Evolutionary conservation across 1,284 basidiomycete species (phyloP).

Genomic region (Rhizoctonia solani): DNA sequence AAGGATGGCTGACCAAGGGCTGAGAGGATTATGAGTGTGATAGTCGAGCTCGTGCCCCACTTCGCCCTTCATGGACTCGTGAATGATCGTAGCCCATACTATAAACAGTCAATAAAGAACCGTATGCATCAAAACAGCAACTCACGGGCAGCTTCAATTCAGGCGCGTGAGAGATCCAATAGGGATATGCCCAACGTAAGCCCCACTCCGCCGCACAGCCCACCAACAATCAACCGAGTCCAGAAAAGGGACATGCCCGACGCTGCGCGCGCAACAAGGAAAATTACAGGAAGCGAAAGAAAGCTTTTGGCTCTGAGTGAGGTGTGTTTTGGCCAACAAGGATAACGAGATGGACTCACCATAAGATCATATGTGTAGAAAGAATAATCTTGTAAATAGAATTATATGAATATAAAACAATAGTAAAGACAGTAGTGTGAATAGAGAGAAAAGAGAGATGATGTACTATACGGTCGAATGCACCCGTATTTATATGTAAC

Average conservation of each 20-base stretch:
- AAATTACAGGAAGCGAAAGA: conserved; percentile 1
- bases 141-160: conserved; percentile 28
- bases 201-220: conserved; percentile 17
- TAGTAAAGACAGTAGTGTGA: no score
- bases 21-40: conserved; percentile 22
- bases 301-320: conserved; percentile 3
- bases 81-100: conserved; percentile 29
- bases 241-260: conserved; percentile 24
- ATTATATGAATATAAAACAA: no score
- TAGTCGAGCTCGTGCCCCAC: conserved; percentile 21
- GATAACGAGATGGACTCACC: not conserved
- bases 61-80: conserved; percentile 16
- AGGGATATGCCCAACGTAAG: conserved; percentile 10
- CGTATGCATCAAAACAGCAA: not conserved
- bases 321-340: not conserved
- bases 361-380: conserved; percentile 3
- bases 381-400: no score
- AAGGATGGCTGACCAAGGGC: conserved; percentile 16
- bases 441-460: no score
- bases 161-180: conserved; percentile 15
- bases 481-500: no score
- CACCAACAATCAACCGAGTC: conserved; percentile 21
- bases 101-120: not conserved
- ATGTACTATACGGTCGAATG: no score
- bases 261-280: not conserved